phyloP scores from a whole-genome alignment of 1,284 basidiomycete genomes.

The Cutaneotrichosporon cyanovorans region DNA sequence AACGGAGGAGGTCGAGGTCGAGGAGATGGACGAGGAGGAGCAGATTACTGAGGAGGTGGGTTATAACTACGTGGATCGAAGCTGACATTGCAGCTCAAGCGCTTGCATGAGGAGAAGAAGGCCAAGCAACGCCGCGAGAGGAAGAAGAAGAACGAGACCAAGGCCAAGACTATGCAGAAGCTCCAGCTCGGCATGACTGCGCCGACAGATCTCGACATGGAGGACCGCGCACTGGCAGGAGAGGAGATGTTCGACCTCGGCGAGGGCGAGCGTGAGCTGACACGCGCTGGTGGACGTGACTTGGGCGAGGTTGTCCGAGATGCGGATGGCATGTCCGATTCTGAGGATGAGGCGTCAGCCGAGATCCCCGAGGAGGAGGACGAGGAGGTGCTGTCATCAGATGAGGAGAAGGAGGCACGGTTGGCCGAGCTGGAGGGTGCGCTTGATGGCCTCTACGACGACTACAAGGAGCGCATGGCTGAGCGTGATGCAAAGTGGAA shows the following conservation, averaged over 20 bases:
- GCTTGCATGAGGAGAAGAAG: constrained; percentile 68
- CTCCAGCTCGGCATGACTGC: constrained; percentile 98
- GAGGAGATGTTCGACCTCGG: constrained; percentile 76
- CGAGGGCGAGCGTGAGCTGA: constrained; percentile 52
- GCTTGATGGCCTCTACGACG: constrained; percentile 80
- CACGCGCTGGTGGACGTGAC: constrained; percentile 49
- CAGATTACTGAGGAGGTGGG: constrained; percentile 77
- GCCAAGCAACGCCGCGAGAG: constrained; percentile 73
- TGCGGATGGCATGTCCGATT: constrained; percentile 46
- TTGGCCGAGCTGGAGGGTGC: constrained; percentile 68
- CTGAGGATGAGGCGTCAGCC: constrained; percentile 37
- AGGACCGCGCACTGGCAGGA: constrained; percentile 60
- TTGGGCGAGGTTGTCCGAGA: constrained; percentile 50
- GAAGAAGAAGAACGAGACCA: constrained; percentile 81
- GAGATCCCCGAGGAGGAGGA: constrained; percentile 34
- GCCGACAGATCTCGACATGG: constrained; percentile 81
- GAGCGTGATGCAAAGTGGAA: constrained; percentile 87
- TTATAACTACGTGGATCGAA: no score
- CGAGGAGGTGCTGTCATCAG: constrained; percentile 56
- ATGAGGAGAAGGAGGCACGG: constrained; percentile 63
- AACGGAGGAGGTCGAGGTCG: constrained; percentile 69
- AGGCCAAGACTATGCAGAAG: constrained; percentile 78
- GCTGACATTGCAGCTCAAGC: constrained; percentile 58
- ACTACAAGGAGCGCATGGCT: constrained; percentile 71
- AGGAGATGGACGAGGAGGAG: constrained; percentile 75